Conservation (phyloP, 148 eudicot genomes). For the Bassia scoparia region DNA sequence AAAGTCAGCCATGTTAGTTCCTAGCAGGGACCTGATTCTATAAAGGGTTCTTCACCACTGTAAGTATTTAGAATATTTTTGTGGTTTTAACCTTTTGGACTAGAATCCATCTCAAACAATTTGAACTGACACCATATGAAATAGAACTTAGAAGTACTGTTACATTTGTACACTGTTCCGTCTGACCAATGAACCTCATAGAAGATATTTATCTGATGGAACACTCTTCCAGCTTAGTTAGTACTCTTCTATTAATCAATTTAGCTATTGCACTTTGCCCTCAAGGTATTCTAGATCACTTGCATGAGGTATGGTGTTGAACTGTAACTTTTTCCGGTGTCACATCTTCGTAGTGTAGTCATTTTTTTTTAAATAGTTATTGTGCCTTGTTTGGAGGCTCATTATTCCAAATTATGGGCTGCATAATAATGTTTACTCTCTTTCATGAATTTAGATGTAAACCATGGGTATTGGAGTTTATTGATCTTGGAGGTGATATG, state of each 20-base stretch:
- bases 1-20: no score
- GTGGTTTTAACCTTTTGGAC: no score
- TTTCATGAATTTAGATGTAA: slow-evolving; percentile 39
- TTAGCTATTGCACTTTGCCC: background rate
- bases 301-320: background rate
- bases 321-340: background rate
- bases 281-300: background rate
- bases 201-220: slow-evolving; percentile 6
- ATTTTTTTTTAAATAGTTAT: background rate
- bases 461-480: slow-evolving; percentile 75
- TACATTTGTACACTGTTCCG: background rate
- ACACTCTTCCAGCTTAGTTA: background rate
- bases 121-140: no score
- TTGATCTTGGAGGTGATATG: slow-evolving; percentile 83
- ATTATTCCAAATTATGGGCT: slow-evolving; percentile 3
- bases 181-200: background rate
- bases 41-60: no score
- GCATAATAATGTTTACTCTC: background rate
- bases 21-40: no score
- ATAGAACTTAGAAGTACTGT: no score
- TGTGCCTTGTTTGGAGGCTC: background rate
- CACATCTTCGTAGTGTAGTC: background rate
- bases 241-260: background rate
- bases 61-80: no score
- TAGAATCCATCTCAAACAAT: no score